A percentile compares a stretch with the other conserved stretches of the same genome.
These are phyloP conservation scores for Eimeria necatrix DNA, from an alignment of 169 alveolate species.

Conservation along the genomic window DNA sequence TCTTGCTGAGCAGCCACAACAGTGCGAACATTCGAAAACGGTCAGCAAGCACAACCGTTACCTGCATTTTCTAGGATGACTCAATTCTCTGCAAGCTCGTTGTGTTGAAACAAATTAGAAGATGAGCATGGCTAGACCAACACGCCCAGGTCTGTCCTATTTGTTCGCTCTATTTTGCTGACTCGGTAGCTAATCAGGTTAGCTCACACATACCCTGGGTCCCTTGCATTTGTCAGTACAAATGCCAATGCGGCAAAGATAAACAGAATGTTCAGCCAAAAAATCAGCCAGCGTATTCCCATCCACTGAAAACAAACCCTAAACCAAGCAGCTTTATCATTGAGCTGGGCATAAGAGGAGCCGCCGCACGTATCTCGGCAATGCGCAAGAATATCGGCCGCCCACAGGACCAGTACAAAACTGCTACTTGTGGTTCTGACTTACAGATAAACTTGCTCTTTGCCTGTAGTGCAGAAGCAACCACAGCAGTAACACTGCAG, in stretches of 20 bases:
- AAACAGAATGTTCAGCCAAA: slow-evolving; percentile 52
- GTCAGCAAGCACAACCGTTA: too few relatives aligned
- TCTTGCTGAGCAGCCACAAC: slow-evolving; percentile 38
- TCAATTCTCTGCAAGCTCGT: too few relatives aligned
- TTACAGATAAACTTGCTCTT: slow-evolving; percentile 64
- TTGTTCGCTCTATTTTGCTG: too few relatives aligned
- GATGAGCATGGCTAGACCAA: too few relatives aligned
- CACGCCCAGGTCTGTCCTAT: too few relatives aligned
- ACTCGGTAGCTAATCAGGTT: too few relatives aligned
- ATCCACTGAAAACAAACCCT: slow-evolving; percentile 65
- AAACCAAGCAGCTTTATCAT: neutral
- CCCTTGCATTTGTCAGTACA: slow-evolving; percentile 68
- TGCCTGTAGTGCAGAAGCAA: slow-evolving; percentile 71
- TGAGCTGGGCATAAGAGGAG: too few relatives aligned
- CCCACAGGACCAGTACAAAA: too few relatives aligned
- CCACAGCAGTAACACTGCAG: slow-evolving; percentile 64
- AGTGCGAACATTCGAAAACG: neutral
- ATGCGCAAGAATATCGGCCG: too few relatives aligned
- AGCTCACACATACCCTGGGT: neutral
- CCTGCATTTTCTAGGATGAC: too few relatives aligned
- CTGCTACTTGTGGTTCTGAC: neutral
- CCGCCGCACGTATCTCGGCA: too few relatives aligned
- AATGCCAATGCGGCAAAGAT: slow-evolving; percentile 71
- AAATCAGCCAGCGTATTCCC: slow-evolving; percentile 76
- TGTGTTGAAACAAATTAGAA: too few relatives aligned